These are phyloP conservation scores for Ottelia alismoides DNA, from an alignment of 106 monocot genomes.

Conservation along the genomic window DNA sequence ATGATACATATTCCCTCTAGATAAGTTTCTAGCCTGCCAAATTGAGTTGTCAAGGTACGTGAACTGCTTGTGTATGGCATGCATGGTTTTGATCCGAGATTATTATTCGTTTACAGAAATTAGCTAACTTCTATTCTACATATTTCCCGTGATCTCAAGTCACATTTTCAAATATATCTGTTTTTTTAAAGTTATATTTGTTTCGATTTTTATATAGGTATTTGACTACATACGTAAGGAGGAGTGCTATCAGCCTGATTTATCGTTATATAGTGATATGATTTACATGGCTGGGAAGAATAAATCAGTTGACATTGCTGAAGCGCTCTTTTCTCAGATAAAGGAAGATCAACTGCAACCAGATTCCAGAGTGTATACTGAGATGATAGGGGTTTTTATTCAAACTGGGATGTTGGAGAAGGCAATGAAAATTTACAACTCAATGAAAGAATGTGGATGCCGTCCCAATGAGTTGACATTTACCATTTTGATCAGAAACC, in stretches of 20 bases:
- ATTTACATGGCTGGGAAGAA: constrained; percentile 72
- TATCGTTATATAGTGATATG: constrained; percentile 63
- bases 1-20: too few species aligned
- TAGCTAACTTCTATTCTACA: too few species aligned
- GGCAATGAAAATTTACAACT: constrained; percentile 51
- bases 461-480: constrained; percentile 55
- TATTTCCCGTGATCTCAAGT: too few species aligned
- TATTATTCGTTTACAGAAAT: too few species aligned
- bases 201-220: too few species aligned
- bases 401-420: constrained; percentile 42
- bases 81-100: too few species aligned
- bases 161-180: too few species aligned
- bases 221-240: constrained; percentile 54
- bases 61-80: too few species aligned
- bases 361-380: constrained; percentile 56
- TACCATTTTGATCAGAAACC: constrained; percentile 66
- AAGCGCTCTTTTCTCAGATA: constrained; percentile 37
- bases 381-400: constrained; percentile 72
- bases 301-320: constrained; percentile 48
- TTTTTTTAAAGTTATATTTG: too few species aligned
- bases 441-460: constrained; percentile 55
- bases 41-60: too few species aligned
- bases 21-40: too few species aligned
- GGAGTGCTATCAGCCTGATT: constrained; percentile 50
- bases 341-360: constrained; percentile 35